Evolutionary conservation across 768 basidiomycete species (phyloP).

Genomic region (Collybia nuda): DNA sequence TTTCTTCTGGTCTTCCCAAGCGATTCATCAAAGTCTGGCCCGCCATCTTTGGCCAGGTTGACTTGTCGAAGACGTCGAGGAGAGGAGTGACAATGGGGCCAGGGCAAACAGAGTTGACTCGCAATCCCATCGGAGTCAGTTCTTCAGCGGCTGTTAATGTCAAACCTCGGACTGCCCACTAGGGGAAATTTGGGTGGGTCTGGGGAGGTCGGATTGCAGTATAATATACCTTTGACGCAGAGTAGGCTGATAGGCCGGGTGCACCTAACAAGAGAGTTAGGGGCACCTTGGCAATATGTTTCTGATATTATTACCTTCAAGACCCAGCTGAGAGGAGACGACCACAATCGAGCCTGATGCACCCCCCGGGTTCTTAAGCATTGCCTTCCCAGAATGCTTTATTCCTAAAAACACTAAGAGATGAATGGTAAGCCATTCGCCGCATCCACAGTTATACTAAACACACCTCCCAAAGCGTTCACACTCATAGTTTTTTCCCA

Average conservation of each 20-base stretch:
- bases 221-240: conserved; percentile 13
- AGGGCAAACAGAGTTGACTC: conserved; percentile 16
- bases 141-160: conserved; percentile 15
- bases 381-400: conserved; percentile 9
- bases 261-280: conserved; percentile 6
- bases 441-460: neutral
- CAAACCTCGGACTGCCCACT: conserved; percentile 14
- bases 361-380: conserved; percentile 10
- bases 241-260: conserved; percentile 14
- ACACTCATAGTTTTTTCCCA: conserved; percentile 11
- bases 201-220: neutral
- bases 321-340: conserved; percentile 17
- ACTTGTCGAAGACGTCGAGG: conserved; percentile 10
- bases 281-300: neutral
- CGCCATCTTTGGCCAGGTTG: conserved; percentile 11
- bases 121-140: conserved; percentile 12
- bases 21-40: conserved; percentile 9
- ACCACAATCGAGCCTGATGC: conserved; percentile 15
- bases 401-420: conserved; percentile 12
- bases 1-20: conserved; percentile 12
- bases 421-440: neutral
- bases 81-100: conserved; percentile 14
- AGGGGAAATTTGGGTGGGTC: neutral
- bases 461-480: conserved; percentile 9
- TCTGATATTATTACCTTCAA: conserved; percentile 8